A percentile compares a stretch with the other conserved stretches of the same genome.
phyloP scores from a whole-genome alignment of 2,329 filamentous ascomycete genomes.

The Aureobasidium pullulans region DNA sequence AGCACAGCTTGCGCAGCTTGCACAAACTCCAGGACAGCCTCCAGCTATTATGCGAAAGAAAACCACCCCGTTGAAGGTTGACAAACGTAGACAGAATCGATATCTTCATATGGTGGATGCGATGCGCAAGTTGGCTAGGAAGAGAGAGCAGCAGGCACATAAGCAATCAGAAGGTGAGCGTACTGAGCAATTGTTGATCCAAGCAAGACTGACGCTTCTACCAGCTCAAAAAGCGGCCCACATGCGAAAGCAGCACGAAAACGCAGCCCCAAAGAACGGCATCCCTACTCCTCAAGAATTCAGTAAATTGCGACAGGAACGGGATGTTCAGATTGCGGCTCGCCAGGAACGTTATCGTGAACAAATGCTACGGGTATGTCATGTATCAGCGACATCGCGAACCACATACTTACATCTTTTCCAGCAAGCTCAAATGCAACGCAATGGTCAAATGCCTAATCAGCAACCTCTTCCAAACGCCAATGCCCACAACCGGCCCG shows the following conservation, averaged over 20 bases:
- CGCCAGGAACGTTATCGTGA: conserved; percentile 53
- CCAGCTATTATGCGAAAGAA: conserved; percentile 56
- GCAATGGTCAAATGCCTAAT: conserved; percentile 2
- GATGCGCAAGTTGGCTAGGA: conserved; percentile 93
- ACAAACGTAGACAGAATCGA: conserved; percentile 76
- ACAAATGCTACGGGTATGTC: conserved; percentile 44
- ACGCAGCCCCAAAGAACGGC: conserved; percentile 50
- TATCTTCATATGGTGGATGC: conserved; percentile 85
- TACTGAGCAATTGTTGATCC: conserved; percentile 20
- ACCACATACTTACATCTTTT: conserved; percentile 5
- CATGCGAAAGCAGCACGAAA: conserved; percentile 69
- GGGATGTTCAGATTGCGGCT: conserved; percentile 61
- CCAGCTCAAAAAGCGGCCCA: conserved; percentile 55
- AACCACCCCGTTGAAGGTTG: conserved; percentile 75
- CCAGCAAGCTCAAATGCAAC: conserved; percentile 22
- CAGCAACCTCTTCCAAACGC: conserved; percentile 7
- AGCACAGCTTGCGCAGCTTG: conserved; percentile 48
- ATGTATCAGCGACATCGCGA: background rate
- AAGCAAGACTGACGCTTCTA: background rate
- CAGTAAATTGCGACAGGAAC: conserved; percentile 79
- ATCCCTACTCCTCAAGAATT: conserved; percentile 82
- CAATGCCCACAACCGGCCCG: background rate
- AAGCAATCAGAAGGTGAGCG: conserved; percentile 72
- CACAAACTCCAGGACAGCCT: conserved; percentile 42
- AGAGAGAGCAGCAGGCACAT: conserved; percentile 74